phyloP scores from a whole-genome alignment of 106 monocot genomes.

The Dioscorea zingiberensis region DNA sequence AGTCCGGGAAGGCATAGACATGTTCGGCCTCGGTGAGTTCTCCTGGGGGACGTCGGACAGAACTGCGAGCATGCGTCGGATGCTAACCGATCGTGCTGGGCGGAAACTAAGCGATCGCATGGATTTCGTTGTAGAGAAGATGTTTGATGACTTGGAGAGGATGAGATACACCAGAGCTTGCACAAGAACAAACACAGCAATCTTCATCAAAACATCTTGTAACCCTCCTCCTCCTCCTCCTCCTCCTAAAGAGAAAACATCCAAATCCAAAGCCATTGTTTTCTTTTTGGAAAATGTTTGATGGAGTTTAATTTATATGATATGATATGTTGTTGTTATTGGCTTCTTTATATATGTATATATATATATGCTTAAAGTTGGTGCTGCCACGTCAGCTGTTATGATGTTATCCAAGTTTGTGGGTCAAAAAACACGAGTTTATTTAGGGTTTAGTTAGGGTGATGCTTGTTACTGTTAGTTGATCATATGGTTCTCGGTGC shows the following conservation, averaged over 20 bases:
- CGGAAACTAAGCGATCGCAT: constrained; percentile 29
- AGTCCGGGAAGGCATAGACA: not conserved
- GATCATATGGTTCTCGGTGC: too few relatives aligned
- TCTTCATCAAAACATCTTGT: constrained; percentile 17
- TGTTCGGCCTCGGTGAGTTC: not conserved
- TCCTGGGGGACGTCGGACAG: constrained; percentile 46
- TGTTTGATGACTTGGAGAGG: constrained; percentile 44
- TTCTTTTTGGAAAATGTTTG: too few relatives aligned
- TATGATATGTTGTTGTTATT: too few relatives aligned
- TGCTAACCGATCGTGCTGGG: constrained; percentile 38
- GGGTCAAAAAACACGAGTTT: too few relatives aligned
- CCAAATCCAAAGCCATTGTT: not conserved
- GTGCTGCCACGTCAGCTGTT: too few relatives aligned
- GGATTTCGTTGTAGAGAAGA: constrained; percentile 31
- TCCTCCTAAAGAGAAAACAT: constrained; percentile 2
- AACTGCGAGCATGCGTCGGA: constrained; percentile 33
- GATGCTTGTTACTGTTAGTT: too few relatives aligned
- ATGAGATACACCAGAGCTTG: constrained; percentile 62
- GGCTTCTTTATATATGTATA: too few relatives aligned
- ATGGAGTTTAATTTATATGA: too few relatives aligned
- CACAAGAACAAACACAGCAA: constrained; percentile 41
- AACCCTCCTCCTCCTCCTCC: too few relatives aligned
- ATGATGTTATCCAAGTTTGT: too few relatives aligned
- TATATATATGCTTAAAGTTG: too few relatives aligned
- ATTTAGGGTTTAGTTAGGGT: too few relatives aligned